Evolutionary conservation across 768 basidiomycete species (phyloP).

Genomic region (Macrocybe gigantea): DNA sequence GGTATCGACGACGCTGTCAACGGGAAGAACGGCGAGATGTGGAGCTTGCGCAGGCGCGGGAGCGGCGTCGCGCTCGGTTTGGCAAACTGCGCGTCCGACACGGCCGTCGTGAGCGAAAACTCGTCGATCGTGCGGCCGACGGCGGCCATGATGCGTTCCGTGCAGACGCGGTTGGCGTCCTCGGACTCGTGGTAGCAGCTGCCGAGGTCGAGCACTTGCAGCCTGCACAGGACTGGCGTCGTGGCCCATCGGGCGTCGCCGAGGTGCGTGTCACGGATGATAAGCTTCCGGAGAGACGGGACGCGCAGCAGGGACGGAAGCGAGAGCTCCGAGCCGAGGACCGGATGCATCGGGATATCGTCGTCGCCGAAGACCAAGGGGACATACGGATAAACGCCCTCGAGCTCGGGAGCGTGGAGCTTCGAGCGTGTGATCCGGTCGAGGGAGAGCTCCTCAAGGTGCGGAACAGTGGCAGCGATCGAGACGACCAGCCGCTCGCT

Average conservation of each 20-base stretch:
- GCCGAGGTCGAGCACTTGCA: conserved; percentile 53
- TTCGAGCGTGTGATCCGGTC: conserved; percentile 62
- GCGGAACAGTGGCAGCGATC: conserved; percentile 54
- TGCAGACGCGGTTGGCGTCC: conserved; percentile 47
- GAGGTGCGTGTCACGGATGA: conserved; percentile 66
- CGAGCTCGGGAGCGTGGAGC: conserved; percentile 57
- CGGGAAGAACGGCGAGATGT: conserved; percentile 60
- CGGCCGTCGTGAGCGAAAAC: conserved; percentile 46
- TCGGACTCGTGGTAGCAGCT: conserved; percentile 50
- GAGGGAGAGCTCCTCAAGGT: conserved; percentile 50
- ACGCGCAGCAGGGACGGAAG: conserved; percentile 65
- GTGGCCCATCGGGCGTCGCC: conserved; percentile 55
- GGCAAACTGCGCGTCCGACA: conserved; percentile 36
- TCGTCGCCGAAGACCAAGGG: conserved; percentile 59
- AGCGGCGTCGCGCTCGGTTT: conserved; percentile 40
- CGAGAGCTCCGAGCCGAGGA: conserved; percentile 49
- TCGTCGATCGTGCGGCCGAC: conserved; percentile 50
- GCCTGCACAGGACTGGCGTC: conserved; percentile 42
- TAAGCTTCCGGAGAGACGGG: conserved; percentile 53
- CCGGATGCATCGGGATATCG: conserved; percentile 50
- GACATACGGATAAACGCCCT: conserved; percentile 47
- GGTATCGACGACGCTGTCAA: conserved; percentile 54
- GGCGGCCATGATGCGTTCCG: conserved; percentile 55
- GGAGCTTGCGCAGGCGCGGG: conserved; percentile 45
- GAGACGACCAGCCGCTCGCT: conserved; percentile 68